Base-by-base conservation (phyloP, 1,139 yeast genomes). In the Debaryomyces sp. region DNA sequence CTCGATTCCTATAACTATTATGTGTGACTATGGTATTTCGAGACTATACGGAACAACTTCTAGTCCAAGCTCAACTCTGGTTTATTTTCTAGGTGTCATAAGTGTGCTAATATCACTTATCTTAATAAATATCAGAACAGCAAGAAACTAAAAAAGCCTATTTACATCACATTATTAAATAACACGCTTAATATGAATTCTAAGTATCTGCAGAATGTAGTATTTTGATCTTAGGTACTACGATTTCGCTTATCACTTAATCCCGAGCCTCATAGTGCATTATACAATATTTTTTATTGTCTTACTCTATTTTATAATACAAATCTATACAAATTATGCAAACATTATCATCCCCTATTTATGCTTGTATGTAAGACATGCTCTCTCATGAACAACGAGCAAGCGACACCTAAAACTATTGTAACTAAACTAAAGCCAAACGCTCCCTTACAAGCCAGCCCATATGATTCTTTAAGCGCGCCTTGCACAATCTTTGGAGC, bases 1-100 rank as follows among this genome's bases (percentile, higher is more conserved):
- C 0, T 77, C 81, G 0, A 78, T 81, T 33, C 85, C 85, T 2
- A 69, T 81, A 29, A 77, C 81, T 26, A 77, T 81, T 49, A 68
- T 77, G 48, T 62, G 77, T 15, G 82, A 80, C 54, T 77, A 70
- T 50, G 53, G 76, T 12, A 2, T 27, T 27, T 5, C 30, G 30
- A 27, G 30, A 7, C 12, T 27, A 27, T 27, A 27, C 5, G 30
- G 30, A 12, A 27, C 30, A 27, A 27, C 30, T 6, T 12, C 30
- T 4, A 27, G n/a, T 12, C 13, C 21, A 59, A 71, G 2, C 50
- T 70, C 34, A 54, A 55, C 10, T 42, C 55, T 64, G 6, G 55
- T 67, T 7, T 81, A 81, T 54, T 64, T 71, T 39, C 52, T 74
- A 21, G 85, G 85, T 0, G 77, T 81, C 10, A 47, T 68, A 13